Evolutionary conservation across 768 basidiomycete species (phyloP).

Genomic region (Hemileccinum impolitum): DNA sequence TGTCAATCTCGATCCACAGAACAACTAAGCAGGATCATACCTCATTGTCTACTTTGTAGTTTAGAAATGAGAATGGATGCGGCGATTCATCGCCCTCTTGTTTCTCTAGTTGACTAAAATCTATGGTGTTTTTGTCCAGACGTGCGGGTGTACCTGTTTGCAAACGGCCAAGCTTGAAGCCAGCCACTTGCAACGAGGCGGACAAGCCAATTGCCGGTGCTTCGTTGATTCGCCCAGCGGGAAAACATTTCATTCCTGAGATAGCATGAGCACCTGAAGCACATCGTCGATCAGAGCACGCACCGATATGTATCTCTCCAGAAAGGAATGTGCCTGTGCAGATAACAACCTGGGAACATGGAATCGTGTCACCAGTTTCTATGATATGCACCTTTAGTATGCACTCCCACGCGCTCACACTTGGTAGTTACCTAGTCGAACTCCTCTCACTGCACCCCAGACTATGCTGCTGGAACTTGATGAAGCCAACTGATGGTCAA

Average conservation of each 20-base stretch:
- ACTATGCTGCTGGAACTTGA: slow-evolving; percentile 23
- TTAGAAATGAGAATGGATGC: slow-evolving; percentile 73
- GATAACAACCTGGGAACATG: slow-evolving; percentile 78
- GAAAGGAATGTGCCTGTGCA: slow-evolving; percentile 91
- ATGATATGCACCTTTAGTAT: slow-evolving; percentile 5
- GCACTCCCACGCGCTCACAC: not conserved
- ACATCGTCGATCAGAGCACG: not conserved
- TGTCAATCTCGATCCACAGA: not conserved
- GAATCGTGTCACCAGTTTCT: slow-evolving; percentile 75
- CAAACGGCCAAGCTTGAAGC: slow-evolving; percentile 78
- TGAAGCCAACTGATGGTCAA: slow-evolving; percentile 43
- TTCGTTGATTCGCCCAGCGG: slow-evolving; percentile 75
- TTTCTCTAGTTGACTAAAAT: slow-evolving; percentile 55
- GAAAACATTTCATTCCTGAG: slow-evolving; percentile 65
- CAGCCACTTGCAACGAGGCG: slow-evolving; percentile 65
- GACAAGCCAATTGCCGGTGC: slow-evolving; percentile 73
- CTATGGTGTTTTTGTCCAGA: slow-evolving; percentile 64
- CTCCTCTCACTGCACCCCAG: slow-evolving; percentile 60
- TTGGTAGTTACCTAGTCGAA: slow-evolving; percentile 53
- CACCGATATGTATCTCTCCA: slow-evolving; percentile 89
- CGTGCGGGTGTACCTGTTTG: slow-evolving; percentile 89
- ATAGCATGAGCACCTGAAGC: not conserved
- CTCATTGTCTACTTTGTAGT: slow-evolving; percentile 64
- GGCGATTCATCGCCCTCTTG: slow-evolving; percentile 70
- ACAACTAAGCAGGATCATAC: slow-evolving; percentile 35